A percentile compares a stretch with the other conserved stretches of the same genome.
Conservation (phyloP, 2,329 filamentous ascomycete genomes). For the Colletotrichum horii region DNA sequence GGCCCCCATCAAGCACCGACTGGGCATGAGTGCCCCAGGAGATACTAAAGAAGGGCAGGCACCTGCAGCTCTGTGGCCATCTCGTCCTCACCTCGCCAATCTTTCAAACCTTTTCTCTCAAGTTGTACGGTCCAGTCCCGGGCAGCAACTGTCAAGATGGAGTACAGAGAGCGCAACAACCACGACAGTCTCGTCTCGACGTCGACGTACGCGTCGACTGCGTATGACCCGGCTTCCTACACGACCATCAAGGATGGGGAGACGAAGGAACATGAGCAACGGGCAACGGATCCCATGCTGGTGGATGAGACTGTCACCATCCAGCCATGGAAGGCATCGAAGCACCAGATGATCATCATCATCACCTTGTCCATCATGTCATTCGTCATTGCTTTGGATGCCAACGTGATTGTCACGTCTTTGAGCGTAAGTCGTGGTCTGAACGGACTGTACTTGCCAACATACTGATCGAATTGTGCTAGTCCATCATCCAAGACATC, state of each 20-base stretch:
- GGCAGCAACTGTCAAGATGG: slow-evolving; percentile 16
- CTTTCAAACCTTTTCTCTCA: background rate
- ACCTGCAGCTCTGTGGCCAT: background rate
- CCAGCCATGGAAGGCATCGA: slow-evolving; percentile 18
- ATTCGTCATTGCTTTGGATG: slow-evolving; percentile 19
- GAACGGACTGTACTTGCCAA: background rate
- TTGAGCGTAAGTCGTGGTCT: background rate
- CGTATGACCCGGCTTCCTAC: slow-evolving; percentile 15
- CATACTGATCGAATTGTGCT: background rate
- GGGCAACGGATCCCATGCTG: slow-evolving; percentile 13
- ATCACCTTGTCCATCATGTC: slow-evolving; percentile 20
- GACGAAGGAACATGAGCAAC: slow-evolving; percentile 11
- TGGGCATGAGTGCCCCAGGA: background rate
- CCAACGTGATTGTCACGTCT: slow-evolving; percentile 20
- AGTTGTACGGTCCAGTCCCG: slow-evolving; percentile 1
- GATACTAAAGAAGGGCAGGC: slow-evolving; percentile 18
- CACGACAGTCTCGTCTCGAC: slow-evolving; percentile 10
- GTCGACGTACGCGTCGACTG: slow-evolving; percentile 13
- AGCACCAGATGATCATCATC: slow-evolving; percentile 20
- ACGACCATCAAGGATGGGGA: slow-evolving; percentile 13
- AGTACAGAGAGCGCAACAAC: background rate
- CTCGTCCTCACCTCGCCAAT: background rate
- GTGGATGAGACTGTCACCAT: slow-evolving; percentile 6
- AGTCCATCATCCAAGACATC: slow-evolving; percentile 30
- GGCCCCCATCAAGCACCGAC: background rate